These are phyloP conservation scores for Lasiosphaeria ovina DNA, from an alignment of 495 filamentous ascomycete species.

Conservation along the genomic window DNA sequence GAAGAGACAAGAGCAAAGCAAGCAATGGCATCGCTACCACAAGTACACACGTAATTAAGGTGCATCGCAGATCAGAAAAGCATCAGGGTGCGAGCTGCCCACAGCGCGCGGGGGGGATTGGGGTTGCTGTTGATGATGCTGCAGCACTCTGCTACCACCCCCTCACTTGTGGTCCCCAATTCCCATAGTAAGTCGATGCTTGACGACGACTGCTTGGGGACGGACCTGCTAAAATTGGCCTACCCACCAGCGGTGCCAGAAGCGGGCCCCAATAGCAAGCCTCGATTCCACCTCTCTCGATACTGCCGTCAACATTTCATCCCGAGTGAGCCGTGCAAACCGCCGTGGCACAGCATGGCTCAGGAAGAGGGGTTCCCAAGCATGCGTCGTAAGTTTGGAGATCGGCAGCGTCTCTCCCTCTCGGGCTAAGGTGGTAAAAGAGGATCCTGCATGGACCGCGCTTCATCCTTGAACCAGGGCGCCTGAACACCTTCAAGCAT, in stretches of 20 bases:
- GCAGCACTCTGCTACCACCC: too few relatives aligned
- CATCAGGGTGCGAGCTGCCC: too few relatives aligned
- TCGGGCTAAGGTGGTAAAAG: not conserved
- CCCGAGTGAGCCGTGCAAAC: not conserved
- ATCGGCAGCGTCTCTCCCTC: not conserved
- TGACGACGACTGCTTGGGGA: not conserved
- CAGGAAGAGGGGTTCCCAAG: constrained; percentile 30
- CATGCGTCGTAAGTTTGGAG: constrained; percentile 15
- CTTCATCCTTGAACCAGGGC: not conserved
- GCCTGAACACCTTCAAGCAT: constrained; percentile 6
- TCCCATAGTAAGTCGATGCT: not conserved
- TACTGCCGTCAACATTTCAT: constrained; percentile 14
- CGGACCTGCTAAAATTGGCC: not conserved
- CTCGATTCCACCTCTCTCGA: not conserved
- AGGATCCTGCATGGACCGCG: not conserved
- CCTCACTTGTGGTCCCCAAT: too few relatives aligned
- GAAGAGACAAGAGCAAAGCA: not conserved
- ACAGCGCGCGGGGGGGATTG: too few relatives aligned
- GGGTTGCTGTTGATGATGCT: too few relatives aligned
- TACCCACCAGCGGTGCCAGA: not conserved
- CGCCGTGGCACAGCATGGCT: constrained; percentile 6
- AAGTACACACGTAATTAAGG: too few relatives aligned
- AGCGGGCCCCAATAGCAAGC: constrained; percentile 23
- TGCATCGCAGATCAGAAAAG: too few relatives aligned
- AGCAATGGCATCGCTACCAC: too few relatives aligned